Evolutionary conservation across 768 basidiomycete genomes (phyloP), one percentile per base, ranked within the genome.

Genomic region (Mycena sanguinolenta): DNA sequence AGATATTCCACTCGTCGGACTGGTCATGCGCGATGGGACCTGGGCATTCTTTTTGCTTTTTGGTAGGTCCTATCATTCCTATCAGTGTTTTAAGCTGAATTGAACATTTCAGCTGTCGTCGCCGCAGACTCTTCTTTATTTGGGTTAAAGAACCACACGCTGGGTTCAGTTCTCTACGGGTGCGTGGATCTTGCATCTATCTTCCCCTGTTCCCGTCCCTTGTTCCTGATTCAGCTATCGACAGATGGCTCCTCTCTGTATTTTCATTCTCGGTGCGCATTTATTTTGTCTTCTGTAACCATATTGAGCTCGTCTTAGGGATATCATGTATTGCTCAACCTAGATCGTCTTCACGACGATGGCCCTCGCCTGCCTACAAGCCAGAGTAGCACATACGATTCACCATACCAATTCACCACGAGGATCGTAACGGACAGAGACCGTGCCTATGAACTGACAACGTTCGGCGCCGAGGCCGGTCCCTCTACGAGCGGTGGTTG

Each of bases 1-100:
- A 30, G 80, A 84, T 57, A 79, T 82, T 1, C 85, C 84, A 0
- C 73, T 87, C 9, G 70, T 85, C 16, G 67, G 78, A 7, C 70
- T 87, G 53, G 76, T 87, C 17, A 77, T 84, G 73, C 81, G 82
- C n/a, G 87, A 88, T 74, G 83, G 86, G 9, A 81, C 82, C 3
- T 82, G 83, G 78, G 83, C 84, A 1, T 86, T 84, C 74, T 52
- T 83, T 36, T 54, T 83, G 4, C 69, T 86, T 12, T 84, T 85
- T 66, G 63, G 87, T 86, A 58, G 28, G 76, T 65, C 54, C 21
- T 12, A 5, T 23, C 5, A 12, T 52, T 21, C 13, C 42, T 57
- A 6, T 16, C 16, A 36, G 52, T 46, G 25, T 10, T 44, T 23
- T 36, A 19, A 10, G 36, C 30, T 38, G 19, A 58, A 2, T 12